Conservation (phyloP, 441 rosid species). For the Mallotus japonicus region DNA sequence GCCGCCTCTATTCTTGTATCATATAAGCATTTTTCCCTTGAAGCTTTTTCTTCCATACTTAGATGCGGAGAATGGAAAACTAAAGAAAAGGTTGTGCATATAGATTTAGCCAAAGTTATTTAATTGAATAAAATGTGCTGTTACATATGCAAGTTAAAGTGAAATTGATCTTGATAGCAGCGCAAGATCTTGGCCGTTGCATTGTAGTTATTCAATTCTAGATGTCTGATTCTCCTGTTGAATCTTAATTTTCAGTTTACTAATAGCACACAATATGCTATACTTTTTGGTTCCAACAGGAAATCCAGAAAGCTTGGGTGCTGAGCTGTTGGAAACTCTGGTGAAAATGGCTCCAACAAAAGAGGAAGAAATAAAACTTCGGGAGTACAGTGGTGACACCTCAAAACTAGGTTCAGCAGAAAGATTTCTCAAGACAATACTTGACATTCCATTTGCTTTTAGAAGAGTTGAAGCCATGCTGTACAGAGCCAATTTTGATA, state of each 20-base stretch:
- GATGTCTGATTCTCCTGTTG: not conserved
- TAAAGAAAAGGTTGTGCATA: not conserved
- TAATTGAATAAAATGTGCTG: not conserved
- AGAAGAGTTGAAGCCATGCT: slow-evolving; percentile 96
- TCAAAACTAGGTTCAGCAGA: slow-evolving; percentile 91
- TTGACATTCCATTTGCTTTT: slow-evolving; percentile 89
- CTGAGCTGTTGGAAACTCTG: slow-evolving; percentile 89
- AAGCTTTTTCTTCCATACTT: not conserved
- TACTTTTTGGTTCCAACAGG: slow-evolving; percentile 48
- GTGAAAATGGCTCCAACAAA: slow-evolving; percentile 99
- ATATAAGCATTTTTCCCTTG: not conserved
- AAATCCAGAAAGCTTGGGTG: slow-evolving; percentile 80
- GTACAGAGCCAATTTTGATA: slow-evolving; percentile 87
- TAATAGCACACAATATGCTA: slow-evolving; percentile 13
- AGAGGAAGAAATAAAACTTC: slow-evolving; percentile 93
- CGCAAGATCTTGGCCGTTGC: not conserved
- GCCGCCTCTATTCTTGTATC: not conserved
- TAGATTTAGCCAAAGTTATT: not conserved
- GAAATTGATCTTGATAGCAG: not conserved
- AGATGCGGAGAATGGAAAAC: not conserved
- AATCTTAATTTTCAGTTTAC: slow-evolving; percentile 12
- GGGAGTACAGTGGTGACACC: slow-evolving; percentile 68
- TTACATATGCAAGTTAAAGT: not conserved
- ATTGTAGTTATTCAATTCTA: not conserved
- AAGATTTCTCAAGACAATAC: slow-evolving; percentile 81